Evolutionary conservation across 2,329 filamentous ascomycete species (phyloP), one percentile per base, ranked within the genome.

Genomic region (Penicillium sp.): DNA sequence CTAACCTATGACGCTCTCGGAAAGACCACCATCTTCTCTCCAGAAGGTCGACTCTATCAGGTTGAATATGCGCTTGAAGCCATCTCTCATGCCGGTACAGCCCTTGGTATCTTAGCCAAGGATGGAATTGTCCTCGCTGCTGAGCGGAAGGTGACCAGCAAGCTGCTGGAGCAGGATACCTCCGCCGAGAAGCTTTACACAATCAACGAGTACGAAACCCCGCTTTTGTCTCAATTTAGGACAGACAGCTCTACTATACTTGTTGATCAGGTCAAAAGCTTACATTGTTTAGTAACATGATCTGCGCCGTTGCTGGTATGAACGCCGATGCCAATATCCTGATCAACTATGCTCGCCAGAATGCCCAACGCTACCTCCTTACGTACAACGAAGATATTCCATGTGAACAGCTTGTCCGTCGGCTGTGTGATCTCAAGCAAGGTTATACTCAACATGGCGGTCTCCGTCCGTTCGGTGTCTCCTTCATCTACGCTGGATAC

Each of bases 321-420:
- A 99, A 92, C 42, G 94, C 94, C 70, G 94, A 99, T 74, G 94
- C 94, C 76, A 99, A 99, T 81, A 99, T 99, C 76, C 91, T 99
- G 74, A 99, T 99, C 86, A 99, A 99, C 83, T 97, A 95, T 78
- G 95, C 94, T 74, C 91, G 94, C 67, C 91, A 96, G 84, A 89
- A 90, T 69, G 94, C 94, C 67, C 94, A 99, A 80, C 86, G 89
- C 72, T 97, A 99, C 79, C 93, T 99, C 74, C 86, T 96, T 64
- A 99, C 93, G 69, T 99, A 99, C 84, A 96, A 97, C 81, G 92
- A 97, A 88, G 94, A 99, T 73, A 99, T 99, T 62, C 94, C 94
- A 56, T 99, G 94, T 81, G 94, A 99, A 77, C 94, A 99, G 78
- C 90, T 99, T 55, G 94, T 99, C 58, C 91, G 94, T 68, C 86